Evolutionary conservation across 2,329 filamentous ascomycete genomes (phyloP).

Genomic region (Alternaria brassicae): DNA sequence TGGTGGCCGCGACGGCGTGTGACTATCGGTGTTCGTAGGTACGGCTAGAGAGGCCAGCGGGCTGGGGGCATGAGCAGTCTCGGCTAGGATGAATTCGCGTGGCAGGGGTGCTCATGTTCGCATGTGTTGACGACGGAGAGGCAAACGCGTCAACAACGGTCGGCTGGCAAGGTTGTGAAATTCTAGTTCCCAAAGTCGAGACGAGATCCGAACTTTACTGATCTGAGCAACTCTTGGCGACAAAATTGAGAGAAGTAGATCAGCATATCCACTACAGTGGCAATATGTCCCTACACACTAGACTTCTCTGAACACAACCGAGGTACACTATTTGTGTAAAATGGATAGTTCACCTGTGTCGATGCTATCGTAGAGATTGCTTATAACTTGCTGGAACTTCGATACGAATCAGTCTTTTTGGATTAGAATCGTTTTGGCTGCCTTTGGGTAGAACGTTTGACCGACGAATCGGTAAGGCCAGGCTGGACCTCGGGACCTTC

Average conservation of each 20-base stretch:
- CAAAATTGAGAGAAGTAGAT: neutral
- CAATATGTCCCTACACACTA: neutral
- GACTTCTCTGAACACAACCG: neutral
- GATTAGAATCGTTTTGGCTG: conserved; percentile 8
- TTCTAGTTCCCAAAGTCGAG: conserved; percentile 1
- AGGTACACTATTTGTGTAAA: no score
- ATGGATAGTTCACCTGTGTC: neutral
- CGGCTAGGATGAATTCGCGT: neutral
- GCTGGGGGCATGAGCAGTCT: neutral
- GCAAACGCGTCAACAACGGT: neutral
- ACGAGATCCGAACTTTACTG: conserved; percentile 4
- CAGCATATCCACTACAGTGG: neutral
- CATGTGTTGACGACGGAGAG: neutral
- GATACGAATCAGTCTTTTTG: conserved; percentile 19
- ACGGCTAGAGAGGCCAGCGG: neutral
- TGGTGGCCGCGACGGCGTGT: neutral
- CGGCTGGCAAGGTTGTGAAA: conserved; percentile 1
- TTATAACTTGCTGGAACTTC: neutral
- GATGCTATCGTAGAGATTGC: neutral
- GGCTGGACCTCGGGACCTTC: neutral
- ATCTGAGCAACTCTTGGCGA: conserved; percentile 13
- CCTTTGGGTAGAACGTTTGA: conserved; percentile 2
- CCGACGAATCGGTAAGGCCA: neutral
- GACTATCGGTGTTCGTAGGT: neutral
- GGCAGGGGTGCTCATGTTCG: neutral